phyloP scores from a whole-genome alignment of 345 rosid genomes.

The Tarenaya hassleriana region DNA sequence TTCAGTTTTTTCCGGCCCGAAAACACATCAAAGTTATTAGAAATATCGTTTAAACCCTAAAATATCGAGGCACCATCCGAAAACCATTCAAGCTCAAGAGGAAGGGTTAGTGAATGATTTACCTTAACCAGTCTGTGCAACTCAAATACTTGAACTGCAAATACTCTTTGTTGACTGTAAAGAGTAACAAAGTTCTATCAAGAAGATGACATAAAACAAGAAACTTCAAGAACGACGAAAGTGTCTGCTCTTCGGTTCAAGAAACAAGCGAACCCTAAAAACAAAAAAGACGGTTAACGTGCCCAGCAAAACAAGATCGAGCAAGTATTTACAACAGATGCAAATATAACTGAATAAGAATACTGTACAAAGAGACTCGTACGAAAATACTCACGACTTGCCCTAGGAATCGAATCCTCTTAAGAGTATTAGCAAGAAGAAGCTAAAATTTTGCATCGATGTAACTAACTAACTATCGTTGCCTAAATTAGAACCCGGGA shows the following conservation, averaged over 20 bases:
- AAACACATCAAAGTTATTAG: not conserved
- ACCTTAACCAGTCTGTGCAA: constrained; percentile 93
- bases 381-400: constrained; percentile 5
- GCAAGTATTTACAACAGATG: not conserved
- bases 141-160: constrained; percentile 85
- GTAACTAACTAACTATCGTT: constrained; percentile 7
- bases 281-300: not conserved
- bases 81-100: not conserved
- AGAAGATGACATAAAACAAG: constrained; percentile 12
- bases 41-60: too few species aligned
- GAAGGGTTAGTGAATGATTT: constrained; percentile 9
- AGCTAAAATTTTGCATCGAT: constrained; percentile 12
- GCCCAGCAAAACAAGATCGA: not conserved
- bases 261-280: not conserved
- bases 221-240: constrained; percentile 12
- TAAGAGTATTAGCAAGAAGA: constrained; percentile 9
- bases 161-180: constrained; percentile 92
- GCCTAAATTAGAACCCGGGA: constrained; percentile 27
- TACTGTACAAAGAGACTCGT: not conserved
- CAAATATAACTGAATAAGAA: not conserved
- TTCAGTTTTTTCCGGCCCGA: not conserved
- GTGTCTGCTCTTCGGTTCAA: constrained; percentile 2
- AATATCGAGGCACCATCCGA: too few species aligned
- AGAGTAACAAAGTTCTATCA: constrained; percentile 23
- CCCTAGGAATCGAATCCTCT: constrained; percentile 19